Evolutionary conservation across 2,329 filamentous ascomycete genomes (phyloP).

Genomic region (Alternaria sp.): DNA sequence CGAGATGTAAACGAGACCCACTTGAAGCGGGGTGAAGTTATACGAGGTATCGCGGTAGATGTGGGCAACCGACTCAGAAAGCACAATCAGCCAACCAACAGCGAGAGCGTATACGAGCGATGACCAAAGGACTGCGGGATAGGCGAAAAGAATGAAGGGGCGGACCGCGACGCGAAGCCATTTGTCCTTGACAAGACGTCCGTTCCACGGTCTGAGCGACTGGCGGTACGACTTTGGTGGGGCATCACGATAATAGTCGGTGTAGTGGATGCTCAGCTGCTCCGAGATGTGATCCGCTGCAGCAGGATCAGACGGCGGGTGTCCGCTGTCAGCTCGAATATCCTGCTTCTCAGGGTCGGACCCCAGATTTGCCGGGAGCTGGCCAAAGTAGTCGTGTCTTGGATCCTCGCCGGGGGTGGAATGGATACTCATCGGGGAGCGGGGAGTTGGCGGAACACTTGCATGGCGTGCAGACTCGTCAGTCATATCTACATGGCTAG

Average conservation of each 20-base stretch:
- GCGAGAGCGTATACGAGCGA: constrained; percentile 83
- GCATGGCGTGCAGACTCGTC: constrained; percentile 26
- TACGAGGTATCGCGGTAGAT: constrained; percentile 79
- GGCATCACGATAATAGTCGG: constrained; percentile 68
- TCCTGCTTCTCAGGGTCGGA: constrained; percentile 32
- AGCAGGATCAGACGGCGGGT: constrained; percentile 10
- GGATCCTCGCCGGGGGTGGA: constrained; percentile 53
- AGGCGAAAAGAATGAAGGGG: constrained; percentile 85
- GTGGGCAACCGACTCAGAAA: constrained; percentile 83
- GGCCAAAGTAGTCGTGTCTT: constrained; percentile 21
- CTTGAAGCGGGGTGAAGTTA: constrained; percentile 79
- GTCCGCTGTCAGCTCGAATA: constrained; percentile 11
- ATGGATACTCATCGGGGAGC: constrained; percentile 34
- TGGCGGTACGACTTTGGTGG: constrained; percentile 75
- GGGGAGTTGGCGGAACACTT: constrained; percentile 13
- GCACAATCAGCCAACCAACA: constrained; percentile 92
- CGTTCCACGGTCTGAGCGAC: constrained; percentile 78
- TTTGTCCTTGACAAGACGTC: constrained; percentile 72
- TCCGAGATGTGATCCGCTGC: constrained; percentile 33
- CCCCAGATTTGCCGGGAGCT: background rate
- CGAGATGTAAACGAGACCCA: constrained; percentile 86
- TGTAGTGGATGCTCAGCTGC: constrained; percentile 62
- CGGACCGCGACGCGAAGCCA: constrained; percentile 80
- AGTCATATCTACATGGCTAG: constrained; percentile 51
- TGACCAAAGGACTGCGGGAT: constrained; percentile 90